A percentile compares a stretch with the other conserved stretches of the same genome.
These are phyloP conservation scores for Sutorius australiensis DNA, from an alignment of 768 basidiomycete species.

Conservation along the genomic window DNA sequence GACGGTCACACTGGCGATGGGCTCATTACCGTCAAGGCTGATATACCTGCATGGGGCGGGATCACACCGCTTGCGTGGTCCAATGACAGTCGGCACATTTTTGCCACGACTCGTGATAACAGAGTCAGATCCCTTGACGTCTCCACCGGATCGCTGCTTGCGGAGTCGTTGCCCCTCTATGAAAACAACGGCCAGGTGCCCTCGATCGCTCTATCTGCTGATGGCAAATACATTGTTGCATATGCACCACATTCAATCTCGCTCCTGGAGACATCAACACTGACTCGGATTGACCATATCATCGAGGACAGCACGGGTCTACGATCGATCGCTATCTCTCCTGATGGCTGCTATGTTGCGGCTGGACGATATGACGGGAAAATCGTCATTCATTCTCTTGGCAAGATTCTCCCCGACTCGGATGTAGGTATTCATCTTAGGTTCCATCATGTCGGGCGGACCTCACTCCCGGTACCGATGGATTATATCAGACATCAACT, in stretches of 20 bases:
- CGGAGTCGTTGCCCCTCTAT: neutral
- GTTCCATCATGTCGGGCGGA: neutral
- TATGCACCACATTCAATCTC: neutral
- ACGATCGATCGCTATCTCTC: neutral
- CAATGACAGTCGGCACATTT: neutral
- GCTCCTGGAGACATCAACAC: neutral
- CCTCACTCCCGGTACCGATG: neutral
- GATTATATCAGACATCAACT: neutral
- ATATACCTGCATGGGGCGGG: accelerated
- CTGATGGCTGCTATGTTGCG: neutral
- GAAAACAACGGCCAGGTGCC: neutral
- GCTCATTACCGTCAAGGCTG: neutral
- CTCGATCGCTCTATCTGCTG: neutral
- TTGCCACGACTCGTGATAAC: neutral
- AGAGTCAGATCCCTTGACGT: neutral
- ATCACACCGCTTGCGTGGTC: neutral
- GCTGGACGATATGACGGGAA: neutral
- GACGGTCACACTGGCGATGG: neutral
- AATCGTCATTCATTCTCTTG: neutral
- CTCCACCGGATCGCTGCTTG: neutral
- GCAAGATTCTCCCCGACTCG: neutral
- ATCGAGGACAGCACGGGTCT: neutral
- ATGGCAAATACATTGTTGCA: neutral
- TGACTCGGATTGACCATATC: neutral
- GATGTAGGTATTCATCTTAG: neutral